Conservation (phyloP, 164 flowering plant genomes). For the Vitis rupestris region DNA sequence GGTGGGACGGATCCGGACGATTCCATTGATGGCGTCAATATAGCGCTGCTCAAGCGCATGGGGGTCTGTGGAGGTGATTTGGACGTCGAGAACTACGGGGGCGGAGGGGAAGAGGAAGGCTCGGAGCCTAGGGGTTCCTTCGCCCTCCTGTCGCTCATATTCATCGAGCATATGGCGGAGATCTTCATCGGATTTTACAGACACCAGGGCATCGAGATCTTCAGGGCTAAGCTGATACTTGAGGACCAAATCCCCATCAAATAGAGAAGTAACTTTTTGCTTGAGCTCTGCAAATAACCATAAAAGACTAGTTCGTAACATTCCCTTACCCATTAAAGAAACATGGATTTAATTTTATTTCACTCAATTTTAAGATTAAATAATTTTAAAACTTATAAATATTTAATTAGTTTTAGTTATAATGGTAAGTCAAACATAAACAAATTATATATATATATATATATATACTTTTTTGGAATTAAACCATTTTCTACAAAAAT, state of each 20-base stretch:
- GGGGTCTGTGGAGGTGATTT: conserved; percentile 16
- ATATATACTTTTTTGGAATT: no score
- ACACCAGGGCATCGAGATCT: conserved; percentile 75
- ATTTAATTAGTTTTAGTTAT: no score
- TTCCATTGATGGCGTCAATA: conserved; percentile 81
- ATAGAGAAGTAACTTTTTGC: conserved; percentile 49
- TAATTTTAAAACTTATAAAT: no score
- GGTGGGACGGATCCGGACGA: conserved; percentile 19
- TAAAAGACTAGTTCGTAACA: no score
- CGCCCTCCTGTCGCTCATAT: conserved; percentile 43
- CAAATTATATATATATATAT: no score
- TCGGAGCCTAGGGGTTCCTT: conserved; percentile 49
- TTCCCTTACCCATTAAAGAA: no score
- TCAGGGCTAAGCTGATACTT: conserved; percentile 81
- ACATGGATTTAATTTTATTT: no score
- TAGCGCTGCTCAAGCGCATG: conserved; percentile 60
- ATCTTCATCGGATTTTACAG: conserved; percentile 81
- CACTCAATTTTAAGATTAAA: no score
- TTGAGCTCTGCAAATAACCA: conserved; percentile 52
- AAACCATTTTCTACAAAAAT: no score
- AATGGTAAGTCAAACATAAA: no score
- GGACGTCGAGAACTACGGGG: conserved; percentile 31
- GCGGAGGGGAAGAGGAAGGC: conserved; percentile 69
- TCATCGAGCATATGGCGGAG: conserved; percentile 80
- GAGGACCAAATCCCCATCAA: conserved; percentile 62